phyloP scores from a whole-genome alignment of 768 basidiomycete genomes.

The Psilocybe subaeruginosa region DNA sequence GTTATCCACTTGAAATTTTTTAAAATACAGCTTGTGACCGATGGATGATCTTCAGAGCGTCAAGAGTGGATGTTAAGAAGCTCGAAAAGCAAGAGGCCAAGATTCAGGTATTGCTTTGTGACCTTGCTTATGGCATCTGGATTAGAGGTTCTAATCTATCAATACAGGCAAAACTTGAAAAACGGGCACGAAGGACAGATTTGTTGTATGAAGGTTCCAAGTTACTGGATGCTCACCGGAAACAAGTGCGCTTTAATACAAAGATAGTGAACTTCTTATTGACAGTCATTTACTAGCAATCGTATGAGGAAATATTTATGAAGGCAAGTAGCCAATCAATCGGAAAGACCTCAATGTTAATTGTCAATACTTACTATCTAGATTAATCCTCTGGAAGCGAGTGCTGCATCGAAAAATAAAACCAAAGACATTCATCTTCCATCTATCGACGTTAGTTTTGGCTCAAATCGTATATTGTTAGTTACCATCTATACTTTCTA shows the following conservation, averaged over 20 bases:
- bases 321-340: constrained; percentile 56
- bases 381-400: constrained; percentile 93
- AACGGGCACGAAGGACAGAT: constrained; percentile 78
- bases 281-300: constrained; percentile 61
- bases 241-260: constrained; percentile 60
- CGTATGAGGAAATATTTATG: constrained; percentile 99
- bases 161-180: constrained; percentile 91
- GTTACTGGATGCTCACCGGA: constrained; percentile 87
- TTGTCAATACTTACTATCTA: constrained; percentile 24
- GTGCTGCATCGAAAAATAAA: constrained; percentile 82
- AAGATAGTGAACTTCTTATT: neutral
- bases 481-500: constrained; percentile 12
- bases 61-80: constrained; percentile 92
- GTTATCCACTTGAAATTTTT: constrained; percentile 19
- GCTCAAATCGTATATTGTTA: constrained; percentile 90
- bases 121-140: neutral
- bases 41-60: constrained; percentile 55
- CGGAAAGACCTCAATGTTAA: neutral
- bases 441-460: constrained; percentile 96
- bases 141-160: constrained; percentile 5
- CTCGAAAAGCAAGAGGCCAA: constrained; percentile 98
- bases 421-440: constrained; percentile 96
- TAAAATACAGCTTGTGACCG: constrained; percentile 17
- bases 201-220: constrained; percentile 93
- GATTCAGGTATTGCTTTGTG: constrained; percentile 60